phyloP scores from a whole-genome alignment of 768 basidiomycete species.

The Imleria badia region DNA sequence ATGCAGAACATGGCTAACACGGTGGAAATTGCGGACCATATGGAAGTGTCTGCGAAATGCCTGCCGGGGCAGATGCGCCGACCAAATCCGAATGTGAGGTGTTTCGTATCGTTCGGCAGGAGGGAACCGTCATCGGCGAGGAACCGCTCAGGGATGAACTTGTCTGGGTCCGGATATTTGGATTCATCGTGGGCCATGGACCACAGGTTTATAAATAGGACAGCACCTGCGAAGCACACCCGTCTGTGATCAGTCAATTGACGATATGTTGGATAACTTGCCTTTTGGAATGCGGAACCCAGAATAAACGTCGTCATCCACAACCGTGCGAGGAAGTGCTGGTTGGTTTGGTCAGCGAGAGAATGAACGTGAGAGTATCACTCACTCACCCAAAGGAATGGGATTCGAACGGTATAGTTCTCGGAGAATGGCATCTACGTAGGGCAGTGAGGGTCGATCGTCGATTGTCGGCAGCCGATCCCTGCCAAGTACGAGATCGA shows the following conservation, averaged over 20 bases:
- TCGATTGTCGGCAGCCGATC: conserved; percentile 7
- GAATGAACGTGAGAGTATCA: neutral
- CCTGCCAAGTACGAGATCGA: conserved; percentile 5
- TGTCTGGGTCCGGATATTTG: neutral
- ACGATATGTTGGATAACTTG: neutral
- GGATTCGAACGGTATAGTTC: conserved; percentile 4
- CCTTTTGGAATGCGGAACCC: conserved; percentile 13
- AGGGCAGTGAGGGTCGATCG: conserved; percentile 4
- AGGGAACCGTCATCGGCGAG: neutral
- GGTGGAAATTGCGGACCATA: conserved; percentile 1
- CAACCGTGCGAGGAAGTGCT: conserved; percentile 3
- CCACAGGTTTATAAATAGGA: conserved; percentile 5
- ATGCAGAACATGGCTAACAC: conserved; percentile 8
- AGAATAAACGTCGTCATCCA: conserved; percentile 6
- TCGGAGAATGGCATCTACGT: conserved; percentile 6
- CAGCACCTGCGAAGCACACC: neutral
- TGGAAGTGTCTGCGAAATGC: conserved; percentile 14
- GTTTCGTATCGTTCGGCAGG: neutral
- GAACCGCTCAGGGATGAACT: conserved; percentile 8
- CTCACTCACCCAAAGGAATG: conserved; percentile 8
- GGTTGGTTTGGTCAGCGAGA: neutral
- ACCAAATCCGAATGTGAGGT: conserved; percentile 24
- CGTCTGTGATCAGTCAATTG: no score
- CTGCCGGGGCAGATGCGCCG: conserved; percentile 23
- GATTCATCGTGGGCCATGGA: conserved; percentile 6